These are phyloP conservation scores for Drechslerella dactyloides DNA, from an alignment of 2,329 filamentous ascomycete genomes.

Conservation along the genomic window DNA sequence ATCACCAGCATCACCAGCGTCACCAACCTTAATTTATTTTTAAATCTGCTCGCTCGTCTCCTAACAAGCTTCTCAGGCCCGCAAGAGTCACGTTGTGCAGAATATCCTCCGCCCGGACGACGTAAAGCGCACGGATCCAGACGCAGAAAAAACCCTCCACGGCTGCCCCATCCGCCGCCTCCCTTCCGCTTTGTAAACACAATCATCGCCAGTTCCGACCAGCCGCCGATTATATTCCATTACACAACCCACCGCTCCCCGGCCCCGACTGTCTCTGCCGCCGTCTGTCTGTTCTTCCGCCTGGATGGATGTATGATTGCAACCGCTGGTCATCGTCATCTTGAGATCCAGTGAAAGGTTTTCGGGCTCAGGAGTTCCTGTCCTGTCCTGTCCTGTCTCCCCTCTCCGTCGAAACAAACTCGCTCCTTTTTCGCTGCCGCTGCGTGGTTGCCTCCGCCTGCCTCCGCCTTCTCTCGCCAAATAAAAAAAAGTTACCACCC, in stretches of 20 bases:
- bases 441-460: conserved; percentile 12
- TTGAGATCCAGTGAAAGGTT: background rate
- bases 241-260: background rate
- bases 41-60: conserved; percentile 5
- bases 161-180: background rate
- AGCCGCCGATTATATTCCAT: conserved; percentile 5
- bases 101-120: background rate
- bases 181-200: conserved; percentile 7
- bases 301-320: conserved; percentile 30
- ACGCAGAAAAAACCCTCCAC: background rate
- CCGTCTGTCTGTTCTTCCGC: background rate
- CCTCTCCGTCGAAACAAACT: conserved; percentile 12
- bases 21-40: conserved; percentile 7
- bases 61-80: conserved; percentile 4
- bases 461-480: too few relatives aligned
- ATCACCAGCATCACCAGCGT: too few relatives aligned
- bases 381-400: too few relatives aligned
- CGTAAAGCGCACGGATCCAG: background rate
- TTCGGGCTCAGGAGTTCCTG: background rate
- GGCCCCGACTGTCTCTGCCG: background rate
- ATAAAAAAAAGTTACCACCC: background rate
- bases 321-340: background rate
- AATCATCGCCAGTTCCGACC: conserved; percentile 1
- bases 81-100: conserved; percentile 1
- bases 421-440: conserved; percentile 9